Base-by-base conservation (phyloP, 179 eudicot species). In the Beta corolliflora region DNA sequence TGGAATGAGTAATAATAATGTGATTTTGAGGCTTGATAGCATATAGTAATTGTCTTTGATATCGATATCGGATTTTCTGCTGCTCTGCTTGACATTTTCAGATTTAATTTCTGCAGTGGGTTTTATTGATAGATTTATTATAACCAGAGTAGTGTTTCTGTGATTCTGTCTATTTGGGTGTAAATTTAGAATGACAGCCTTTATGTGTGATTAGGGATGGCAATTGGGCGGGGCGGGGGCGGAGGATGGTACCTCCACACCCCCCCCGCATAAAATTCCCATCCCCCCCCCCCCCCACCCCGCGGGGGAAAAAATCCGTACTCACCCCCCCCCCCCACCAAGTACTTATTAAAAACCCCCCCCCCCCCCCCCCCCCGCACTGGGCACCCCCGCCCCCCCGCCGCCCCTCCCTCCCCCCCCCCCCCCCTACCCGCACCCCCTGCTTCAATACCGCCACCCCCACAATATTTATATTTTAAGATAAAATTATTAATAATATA, bases 351-450 rank as follows among this genome's bases (percentile, higher is more conserved):
- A 0, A 31, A 31, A 31, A n/a, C n/a, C 36, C 2, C 36, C 1
- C 2, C 36, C 36, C 36, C 36, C 1, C 36, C 36, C 36, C 1
- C 36, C 36, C 1, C 36, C 36, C 36, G 36, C 36, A 31, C 2
- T 1, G 36, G 36, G 1, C 1, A 1, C 36, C 36, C 36, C 2
- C 36, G 36, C 2, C 1, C 36, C 36, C 36, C 1, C 36, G 2
- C 2, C 2, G 2, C 2, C 1, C 2, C 36, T 2, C 1, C 2
- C 2, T 31, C 36, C 1, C 2, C 2, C 1, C 36, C 36, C 1
- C 2, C 36, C 2, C 36, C 1, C 36, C 36, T 31, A 31, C 36
- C 1, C 36, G 36, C 36, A 31, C 36, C 36, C 36, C 1, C 36
- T 31, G 1, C 2, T 1, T 31, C 1, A 1, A 1, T 2, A 31